phyloP scores from a whole-genome alignment of 495 filamentous ascomycete species.

The Penicillium simplicissimum region DNA sequence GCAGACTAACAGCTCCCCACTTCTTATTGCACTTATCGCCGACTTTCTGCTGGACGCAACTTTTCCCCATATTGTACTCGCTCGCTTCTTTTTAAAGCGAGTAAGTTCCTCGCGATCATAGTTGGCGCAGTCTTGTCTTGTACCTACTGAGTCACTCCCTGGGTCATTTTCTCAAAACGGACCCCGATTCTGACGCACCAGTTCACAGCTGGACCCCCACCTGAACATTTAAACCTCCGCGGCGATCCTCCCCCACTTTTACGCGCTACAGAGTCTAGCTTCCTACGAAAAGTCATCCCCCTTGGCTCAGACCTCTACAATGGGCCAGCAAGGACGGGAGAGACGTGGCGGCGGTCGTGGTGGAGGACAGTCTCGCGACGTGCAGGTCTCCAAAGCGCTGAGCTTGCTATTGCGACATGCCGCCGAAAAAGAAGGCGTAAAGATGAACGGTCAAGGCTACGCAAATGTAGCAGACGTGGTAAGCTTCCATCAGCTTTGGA shows the following conservation, averaged over 20 bases:
- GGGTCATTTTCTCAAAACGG: constrained; percentile 2
- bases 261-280: neutral
- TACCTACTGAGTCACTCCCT: neutral
- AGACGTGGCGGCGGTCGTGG: constrained; percentile 20
- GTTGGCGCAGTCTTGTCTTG: neutral
- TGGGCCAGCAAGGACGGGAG: constrained; percentile 12
- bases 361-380: constrained; percentile 48
- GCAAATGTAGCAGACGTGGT: constrained; percentile 77
- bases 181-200: constrained; percentile 9
- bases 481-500: constrained; percentile 29
- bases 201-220: constrained; percentile 3
- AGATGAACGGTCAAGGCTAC: constrained; percentile 76
- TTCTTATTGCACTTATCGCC: constrained; percentile 2
- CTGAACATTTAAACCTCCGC: constrained; percentile 3
- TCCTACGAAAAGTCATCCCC: neutral
- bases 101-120: neutral
- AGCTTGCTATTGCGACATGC: constrained; percentile 80
- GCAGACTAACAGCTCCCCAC: neutral
- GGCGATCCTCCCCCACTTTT: constrained; percentile 6
- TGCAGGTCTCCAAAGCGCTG: constrained; percentile 77
- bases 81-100: neutral
- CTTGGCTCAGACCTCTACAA: neutral
- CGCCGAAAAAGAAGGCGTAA: constrained; percentile 74
- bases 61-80: neutral
- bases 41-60: neutral